These are phyloP conservation scores for Cardamine chenopodiifolia DNA, from an alignment of 345 rosid species.

Conservation along the genomic window DNA sequence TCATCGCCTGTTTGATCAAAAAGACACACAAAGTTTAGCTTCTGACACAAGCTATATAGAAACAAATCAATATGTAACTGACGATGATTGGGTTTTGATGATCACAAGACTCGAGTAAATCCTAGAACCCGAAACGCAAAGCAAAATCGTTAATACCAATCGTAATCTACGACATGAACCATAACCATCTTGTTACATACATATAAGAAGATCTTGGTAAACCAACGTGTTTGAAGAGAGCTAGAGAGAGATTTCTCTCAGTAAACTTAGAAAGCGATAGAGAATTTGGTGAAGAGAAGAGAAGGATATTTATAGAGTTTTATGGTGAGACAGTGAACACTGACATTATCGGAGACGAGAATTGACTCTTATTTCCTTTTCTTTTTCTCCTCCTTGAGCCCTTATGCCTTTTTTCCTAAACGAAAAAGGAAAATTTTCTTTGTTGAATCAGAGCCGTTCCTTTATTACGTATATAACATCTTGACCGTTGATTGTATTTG, in stretches of 20 bases:
- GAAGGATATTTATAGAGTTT: slow-evolving; percentile 18
- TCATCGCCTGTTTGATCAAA: slow-evolving; percentile 57
- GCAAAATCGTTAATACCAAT: background rate
- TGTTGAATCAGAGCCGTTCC: background rate
- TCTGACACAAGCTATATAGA: background rate
- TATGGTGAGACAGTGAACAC: background rate
- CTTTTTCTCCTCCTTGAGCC: too few relatives aligned
- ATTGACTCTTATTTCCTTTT: slow-evolving; percentile 15
- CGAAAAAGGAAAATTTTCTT: background rate
- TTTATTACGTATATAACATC: background rate
- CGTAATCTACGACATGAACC: background rate
- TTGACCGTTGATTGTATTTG: slow-evolving; percentile 5
- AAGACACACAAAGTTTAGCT: slow-evolving; percentile 4
- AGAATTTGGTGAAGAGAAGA: slow-evolving; percentile 2
- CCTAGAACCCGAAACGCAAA: background rate
- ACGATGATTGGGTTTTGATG: background rate
- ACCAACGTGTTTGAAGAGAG: slow-evolving; percentile 62
- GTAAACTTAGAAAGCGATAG: background rate
- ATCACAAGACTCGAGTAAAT: background rate
- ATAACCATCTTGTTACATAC: slow-evolving; percentile 32
- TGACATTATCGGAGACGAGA: background rate
- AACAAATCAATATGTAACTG: background rate
- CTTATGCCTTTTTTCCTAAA: too few relatives aligned
- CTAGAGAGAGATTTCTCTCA: background rate
- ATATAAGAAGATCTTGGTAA: slow-evolving; percentile 66